phyloP scores from a whole-genome alignment of 306 rosid species.

The Casuarina cunninghamiana region DNA sequence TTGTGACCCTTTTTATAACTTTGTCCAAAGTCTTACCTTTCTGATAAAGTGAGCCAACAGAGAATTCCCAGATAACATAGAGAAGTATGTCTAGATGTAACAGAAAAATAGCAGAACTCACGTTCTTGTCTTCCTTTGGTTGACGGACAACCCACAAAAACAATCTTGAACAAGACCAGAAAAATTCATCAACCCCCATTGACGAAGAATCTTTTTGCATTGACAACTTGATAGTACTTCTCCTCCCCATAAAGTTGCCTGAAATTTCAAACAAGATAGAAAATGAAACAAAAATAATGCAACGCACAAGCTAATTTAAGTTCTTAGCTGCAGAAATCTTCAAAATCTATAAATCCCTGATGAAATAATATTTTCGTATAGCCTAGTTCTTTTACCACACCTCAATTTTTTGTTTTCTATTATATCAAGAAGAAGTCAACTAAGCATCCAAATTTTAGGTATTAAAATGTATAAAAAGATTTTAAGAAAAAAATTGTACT shows the following conservation, averaged over 20 bases:
- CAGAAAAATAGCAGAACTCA: background rate
- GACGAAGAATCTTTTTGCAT: slow-evolving; percentile 28
- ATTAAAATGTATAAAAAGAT: background rate
- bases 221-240: slow-evolving; percentile 46
- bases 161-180: background rate
- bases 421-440: background rate
- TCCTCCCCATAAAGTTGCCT: slow-evolving; percentile 63
- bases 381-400: background rate
- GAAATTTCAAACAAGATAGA: slow-evolving; percentile 25
- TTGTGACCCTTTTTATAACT: background rate
- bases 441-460: background rate
- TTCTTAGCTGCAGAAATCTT: background rate
- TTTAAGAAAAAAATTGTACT: background rate
- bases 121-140: background rate
- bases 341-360: background rate
- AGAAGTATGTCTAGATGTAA: background rate
- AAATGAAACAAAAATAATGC: background rate
- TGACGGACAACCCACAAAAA: background rate
- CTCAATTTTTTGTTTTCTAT: background rate
- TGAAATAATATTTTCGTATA: background rate
- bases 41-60: background rate
- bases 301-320: background rate
- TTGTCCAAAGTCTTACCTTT: background rate
- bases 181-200: slow-evolving; percentile 8
- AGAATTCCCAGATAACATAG: background rate